Base-by-base conservation (phyloP, 345 rosid species). In the Kandelia obovata region DNA sequence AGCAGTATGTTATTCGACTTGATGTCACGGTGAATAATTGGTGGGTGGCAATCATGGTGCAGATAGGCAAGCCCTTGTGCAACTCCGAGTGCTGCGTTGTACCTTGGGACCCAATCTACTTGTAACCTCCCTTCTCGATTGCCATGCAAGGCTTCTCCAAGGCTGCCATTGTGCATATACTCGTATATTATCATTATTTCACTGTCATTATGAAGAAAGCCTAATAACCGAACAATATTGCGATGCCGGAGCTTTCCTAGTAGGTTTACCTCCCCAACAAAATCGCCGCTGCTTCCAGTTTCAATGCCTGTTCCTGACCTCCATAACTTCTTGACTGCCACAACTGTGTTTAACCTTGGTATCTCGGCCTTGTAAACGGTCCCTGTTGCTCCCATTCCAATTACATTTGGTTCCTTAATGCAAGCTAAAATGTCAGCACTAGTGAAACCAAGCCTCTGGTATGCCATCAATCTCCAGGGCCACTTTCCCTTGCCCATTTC, bases 331-430 rank as follows among this genome's bases (percentile, higher is more conserved):
- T 95, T 95, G 28, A 95, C 96, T 17, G 97, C 97, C 65, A 91
- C 89, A 0, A 81, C 81, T 26, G 84, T 71, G 73, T 39, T 80
- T 7, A 82, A 75, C 62, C 82, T 76, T 1, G 82, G 77, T 71
- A 90, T 80, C 69, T 91, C 97, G 0, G 93, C 96, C 78, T 83
- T 91, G 75, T 95, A 89, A 1, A 95, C 97, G 6, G 83, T 78
- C 49, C 99, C 99, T 1, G 96, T 91, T 7, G 93, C 97, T 75
- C 96, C 99, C 89, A 87, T 90, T 23, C 99, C 97, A 26, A 91
- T 85, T 73, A 89, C 83, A 58, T 87, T 91, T 10, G 97, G 81
- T 71, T 95, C 99, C 75, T 73, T 88, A 62, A 95, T 76, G 72
- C 92, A 82, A 27, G 89, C 75, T 2, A 89, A 83, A 68, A 95